Conservation (phyloP, 768 basidiomycete genomes). For the Lactarius akahatsu region DNA sequence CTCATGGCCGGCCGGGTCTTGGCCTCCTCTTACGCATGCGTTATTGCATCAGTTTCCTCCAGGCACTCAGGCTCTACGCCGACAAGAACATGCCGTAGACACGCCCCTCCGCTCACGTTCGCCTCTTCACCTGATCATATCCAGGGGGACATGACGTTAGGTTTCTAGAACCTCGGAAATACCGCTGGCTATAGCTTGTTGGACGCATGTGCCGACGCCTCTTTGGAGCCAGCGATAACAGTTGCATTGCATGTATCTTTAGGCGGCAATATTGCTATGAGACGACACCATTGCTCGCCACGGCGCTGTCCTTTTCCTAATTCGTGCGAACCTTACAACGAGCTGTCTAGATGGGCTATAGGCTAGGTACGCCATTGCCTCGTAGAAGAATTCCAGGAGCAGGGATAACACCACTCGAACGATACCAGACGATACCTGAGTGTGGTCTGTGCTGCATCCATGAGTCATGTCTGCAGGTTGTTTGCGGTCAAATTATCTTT, state of each 20-base stretch:
- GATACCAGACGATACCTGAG: background rate
- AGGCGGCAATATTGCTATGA: background rate
- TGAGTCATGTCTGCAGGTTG: background rate
- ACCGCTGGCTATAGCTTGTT: background rate
- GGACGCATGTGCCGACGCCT: background rate
- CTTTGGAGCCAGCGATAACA: background rate
- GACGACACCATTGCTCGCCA: background rate
- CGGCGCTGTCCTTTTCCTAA: background rate
- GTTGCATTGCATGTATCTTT: background rate
- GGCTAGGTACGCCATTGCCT: background rate
- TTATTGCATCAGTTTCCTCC: background rate
- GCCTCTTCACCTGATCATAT: background rate
- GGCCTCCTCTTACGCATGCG: background rate
- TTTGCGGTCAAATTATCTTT: background rate
- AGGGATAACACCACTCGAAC: background rate
- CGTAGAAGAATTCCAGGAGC: background rate
- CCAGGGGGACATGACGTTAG: background rate
- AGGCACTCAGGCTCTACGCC: background rate
- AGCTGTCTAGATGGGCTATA: background rate
- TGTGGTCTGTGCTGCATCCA: background rate
- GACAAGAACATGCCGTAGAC: background rate
- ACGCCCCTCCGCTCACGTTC: background rate
- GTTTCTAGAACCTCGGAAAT: conserved; percentile 1
- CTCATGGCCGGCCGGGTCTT: conserved; percentile 3
- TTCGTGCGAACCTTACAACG: background rate